Conservation (phyloP, 345 rosid genomes). For the Lumnitzera racemosa region DNA sequence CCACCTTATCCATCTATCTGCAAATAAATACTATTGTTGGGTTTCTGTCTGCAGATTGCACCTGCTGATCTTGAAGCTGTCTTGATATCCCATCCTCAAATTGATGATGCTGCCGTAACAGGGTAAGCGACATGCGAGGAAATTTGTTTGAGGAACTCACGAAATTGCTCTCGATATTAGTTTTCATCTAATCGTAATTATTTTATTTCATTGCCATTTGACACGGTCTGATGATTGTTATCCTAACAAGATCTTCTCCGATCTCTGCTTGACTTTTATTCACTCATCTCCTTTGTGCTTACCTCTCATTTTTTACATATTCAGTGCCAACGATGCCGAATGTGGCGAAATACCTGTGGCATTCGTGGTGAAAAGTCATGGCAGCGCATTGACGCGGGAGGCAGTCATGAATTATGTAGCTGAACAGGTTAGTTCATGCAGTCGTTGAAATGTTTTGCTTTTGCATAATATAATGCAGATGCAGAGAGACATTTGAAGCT, state of each 20-base stretch:
- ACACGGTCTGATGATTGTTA: too few species aligned
- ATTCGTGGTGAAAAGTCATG: constrained; percentile 54
- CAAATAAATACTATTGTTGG: background rate
- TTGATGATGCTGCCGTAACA: constrained; percentile 69
- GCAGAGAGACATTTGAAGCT: background rate
- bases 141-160: background rate
- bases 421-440: constrained; percentile 33
- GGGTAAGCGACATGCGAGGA: constrained; percentile 29
- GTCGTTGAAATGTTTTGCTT: background rate
- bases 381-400: constrained; percentile 35
- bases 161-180: too few species aligned
- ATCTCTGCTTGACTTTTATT: too few species aligned
- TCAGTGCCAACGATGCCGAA: constrained; percentile 41
- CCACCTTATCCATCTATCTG: background rate
- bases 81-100: constrained; percentile 59
- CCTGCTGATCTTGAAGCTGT: constrained; percentile 87
- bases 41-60: constrained; percentile 44
- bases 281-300: too few species aligned
- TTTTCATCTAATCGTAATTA: background rate
- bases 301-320: constrained; percentile 4
- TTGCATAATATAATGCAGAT: background rate
- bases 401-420: constrained; percentile 52
- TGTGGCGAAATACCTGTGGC: constrained; percentile 83
- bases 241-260: too few species aligned
- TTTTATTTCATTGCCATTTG: background rate